These are phyloP conservation scores for Dryadomyces quercus-mongolicae DNA, from an alignment of 2,329 filamentous ascomycete genomes.

Conservation along the genomic window DNA sequence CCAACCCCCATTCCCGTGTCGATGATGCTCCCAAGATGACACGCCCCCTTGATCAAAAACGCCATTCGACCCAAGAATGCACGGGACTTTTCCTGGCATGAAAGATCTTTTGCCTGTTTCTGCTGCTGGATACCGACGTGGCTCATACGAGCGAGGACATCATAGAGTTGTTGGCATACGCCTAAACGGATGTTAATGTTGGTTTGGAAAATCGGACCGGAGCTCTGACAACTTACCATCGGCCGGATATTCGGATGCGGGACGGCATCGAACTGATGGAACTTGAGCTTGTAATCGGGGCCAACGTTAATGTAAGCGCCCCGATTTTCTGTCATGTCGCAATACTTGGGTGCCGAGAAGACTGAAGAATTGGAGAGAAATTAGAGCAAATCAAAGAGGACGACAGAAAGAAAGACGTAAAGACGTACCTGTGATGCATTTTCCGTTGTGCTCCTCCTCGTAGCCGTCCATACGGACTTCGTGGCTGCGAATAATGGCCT, in stretches of 20 bases:
- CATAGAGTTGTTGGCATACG: slow-evolving; percentile 75
- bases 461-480: slow-evolving; percentile 99
- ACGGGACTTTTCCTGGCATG: background rate
- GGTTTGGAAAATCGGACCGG: background rate
- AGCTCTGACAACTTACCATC: slow-evolving; percentile 64
- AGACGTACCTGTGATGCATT: slow-evolving; percentile 73
- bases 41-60: slow-evolving; percentile 1
- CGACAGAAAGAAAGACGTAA: background rate
- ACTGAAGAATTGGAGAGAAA: slow-evolving; percentile 35
- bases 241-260: slow-evolving; percentile 92
- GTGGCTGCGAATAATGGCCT: slow-evolving; percentile 92
- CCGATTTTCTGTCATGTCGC: slow-evolving; percentile 95
- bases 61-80: slow-evolving; percentile 1
- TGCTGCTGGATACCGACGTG: background rate
- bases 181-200: slow-evolving; percentile 35
- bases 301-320: slow-evolving; percentile 97
- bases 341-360: slow-evolving; percentile 95
- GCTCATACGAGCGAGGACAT: slow-evolving; percentile 61
- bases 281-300: slow-evolving; percentile 80
- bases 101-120: background rate
- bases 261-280: slow-evolving; percentile 90
- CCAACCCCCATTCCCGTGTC: background rate
- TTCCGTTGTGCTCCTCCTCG: slow-evolving; percentile 90
- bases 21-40: background rate
- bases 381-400: background rate